Base-by-base conservation (phyloP, 202 grass and related monocot genomes). In the Schoenoplectus tabernaemontani region DNA sequence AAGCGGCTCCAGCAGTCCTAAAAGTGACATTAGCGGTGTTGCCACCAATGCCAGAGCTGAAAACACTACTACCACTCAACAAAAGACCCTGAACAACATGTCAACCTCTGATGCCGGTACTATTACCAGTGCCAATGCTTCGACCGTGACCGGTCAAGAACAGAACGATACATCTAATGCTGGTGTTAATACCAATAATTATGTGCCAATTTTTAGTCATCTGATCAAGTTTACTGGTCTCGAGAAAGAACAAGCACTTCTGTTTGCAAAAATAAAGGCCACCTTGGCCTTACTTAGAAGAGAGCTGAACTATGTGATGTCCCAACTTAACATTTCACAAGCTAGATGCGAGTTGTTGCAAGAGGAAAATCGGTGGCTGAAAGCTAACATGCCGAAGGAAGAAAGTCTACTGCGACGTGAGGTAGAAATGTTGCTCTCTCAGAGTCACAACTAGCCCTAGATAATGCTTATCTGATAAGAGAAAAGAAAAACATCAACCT, bases 261-360 rank as follows among this genome's bases (percentile, higher is more conserved):
- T 13, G 1, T 51, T 13, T n/a, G 44, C 15, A 9, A 73, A 51
- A 53, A 73, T 24, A 34, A 73, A 73, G 42, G 44, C 43, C 26
- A 24, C 23, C 12, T 53, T 32, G 9, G 15, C 43, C 5, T 17
- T 32, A 53, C 7, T 73, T 73, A 51, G 69, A 15, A 34, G 13
- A 51, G 69, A 73, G 43, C 69, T 73, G 24, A 73, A 73, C 44
- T 73, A 51, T 73, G 69, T 51, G 17, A 73, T 51, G 24, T 73
- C 69, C n/a, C 44, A 73, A 33, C 69, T 73, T 16, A 73, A 73
- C 26, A 73, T 73, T n/a, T 24, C 24, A 0, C 69, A 73, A 73
- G 44, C 26, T 0, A 73, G 69, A 3, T 73, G 69, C 15, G 69
- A 73, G 15, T 33, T 32, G 26, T 73, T 73, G 7, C 69, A 73